Evolutionary conservation across 345 rosid species (phyloP), one percentile per base, ranked within the genome.

Genomic region (Eucalyptus curtisii): DNA sequence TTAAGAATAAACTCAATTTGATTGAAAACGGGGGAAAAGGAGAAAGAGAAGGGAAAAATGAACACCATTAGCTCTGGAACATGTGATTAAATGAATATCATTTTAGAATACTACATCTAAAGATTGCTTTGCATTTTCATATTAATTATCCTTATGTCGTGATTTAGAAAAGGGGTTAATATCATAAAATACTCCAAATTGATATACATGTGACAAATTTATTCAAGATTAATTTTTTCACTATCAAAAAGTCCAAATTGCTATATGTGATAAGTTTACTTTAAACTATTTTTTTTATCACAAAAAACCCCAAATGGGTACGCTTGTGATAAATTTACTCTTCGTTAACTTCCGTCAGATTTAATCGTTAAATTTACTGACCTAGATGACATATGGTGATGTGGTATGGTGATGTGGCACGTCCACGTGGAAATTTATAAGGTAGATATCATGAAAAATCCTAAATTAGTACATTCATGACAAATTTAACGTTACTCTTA

Each of bases 281-380:
- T 52, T 1, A 52, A 52, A 19, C 24, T 52, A 52, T 7, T 52
- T 19, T 19, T 52, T 50, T 52, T 0, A 17, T 52, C 0, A 52
- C 1, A 3, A 19, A 52, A 52, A 52, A 7, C 0, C 0, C 10
- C 10, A 52, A 52, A 52, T 52, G 10, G 10, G 0, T 52, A 0
- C 2, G 0, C 1, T 52, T 52, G 57, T 20, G 57, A 52, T 52
- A 20, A 20, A 52, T 52, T 52, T 52, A 0, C 10, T 4, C 0
- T 52, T 5, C 0, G 5, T 52, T 20, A 20, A 52, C 25, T 52
- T 52, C 1, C 2, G 57, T 20, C 0, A 52, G 20, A 52, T 52
- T 52, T 52, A 52, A 19, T 52, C 10, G 5, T 52, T 19, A 52
- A 7, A 52, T 52, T 52, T 52, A 10, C 1, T 3, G 4, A 20